Base-by-base conservation (phyloP, 306 rosid species). In the Parietaria judaica region DNA sequence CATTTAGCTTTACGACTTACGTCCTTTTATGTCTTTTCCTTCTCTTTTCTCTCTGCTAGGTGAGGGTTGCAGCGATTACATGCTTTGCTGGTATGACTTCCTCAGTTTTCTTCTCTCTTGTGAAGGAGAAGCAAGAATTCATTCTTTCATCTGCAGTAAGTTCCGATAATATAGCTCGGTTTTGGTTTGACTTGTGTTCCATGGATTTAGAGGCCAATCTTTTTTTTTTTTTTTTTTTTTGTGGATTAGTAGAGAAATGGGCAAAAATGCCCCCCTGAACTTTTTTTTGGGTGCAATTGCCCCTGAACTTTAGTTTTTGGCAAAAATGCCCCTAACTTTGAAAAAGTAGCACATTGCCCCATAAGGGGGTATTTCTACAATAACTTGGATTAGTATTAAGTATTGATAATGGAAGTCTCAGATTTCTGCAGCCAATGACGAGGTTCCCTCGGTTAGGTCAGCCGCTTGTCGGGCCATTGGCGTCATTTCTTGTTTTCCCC, bases 381-480 rank as follows among this genome's bases (percentile, higher is more conserved):
- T 23, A 0, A 23, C 31, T 23, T 4, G 8, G 56, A 57, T 49
- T 3, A 23, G 47, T 52, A 63, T 54, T 23, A 53, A 55, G 23
- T 39, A 17, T 55, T 58, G 36, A n/a, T 16, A 53, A 66, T 34
- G 50, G 70, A 69, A 70, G 37, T 64, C 66, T 72, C 72, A 92
- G 98, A 74, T 79, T 58, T 70, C 60, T 65, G 90, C 90, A 34
- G 88, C 95, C 15, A 31, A 78, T 23, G 56, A 86, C 49, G 79
- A 78, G 64, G 88, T 76, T 47, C 79, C 99, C 44, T 80, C 88
- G 8, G 99, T 92, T 73, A 84, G 90, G 72, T 82, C 95, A 73
- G 85, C 96, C 79, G 88, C 96, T 56, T 88, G 99, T 86, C 88
- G 99, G 64, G 99, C 99, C 70, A 79, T 88, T 70, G 99, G 99